A percentile compares a stretch with the other conserved stretches of the same genome.
Evolutionary conservation across 2,329 filamentous ascomycete genomes (phyloP).

Genomic region (Fusarium irregulare): DNA sequence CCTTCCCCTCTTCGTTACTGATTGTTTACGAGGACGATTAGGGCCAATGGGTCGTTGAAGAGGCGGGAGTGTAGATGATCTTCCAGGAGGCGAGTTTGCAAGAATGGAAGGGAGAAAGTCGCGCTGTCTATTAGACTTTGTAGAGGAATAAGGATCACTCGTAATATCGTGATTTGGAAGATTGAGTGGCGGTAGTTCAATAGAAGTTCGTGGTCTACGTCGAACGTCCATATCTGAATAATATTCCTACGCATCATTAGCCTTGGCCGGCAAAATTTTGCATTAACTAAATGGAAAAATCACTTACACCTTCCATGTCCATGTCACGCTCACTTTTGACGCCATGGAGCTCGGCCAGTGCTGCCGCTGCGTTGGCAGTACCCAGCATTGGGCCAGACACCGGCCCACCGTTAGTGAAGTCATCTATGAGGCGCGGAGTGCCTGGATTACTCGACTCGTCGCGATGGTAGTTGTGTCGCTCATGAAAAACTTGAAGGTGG

Average conservation of each 20-base stretch:
- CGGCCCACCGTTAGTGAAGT: constrained; percentile 65
- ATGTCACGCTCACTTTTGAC: constrained; percentile 81
- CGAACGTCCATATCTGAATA: constrained; percentile 77
- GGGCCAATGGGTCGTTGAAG: constrained; percentile 79
- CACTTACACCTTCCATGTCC: constrained; percentile 80
- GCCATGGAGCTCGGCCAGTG: constrained; percentile 83
- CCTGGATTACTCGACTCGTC: constrained; percentile 75
- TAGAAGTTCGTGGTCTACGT: constrained; percentile 72
- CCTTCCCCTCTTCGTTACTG: constrained; percentile 81
- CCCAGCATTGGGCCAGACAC: constrained; percentile 58
- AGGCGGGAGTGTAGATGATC: constrained; percentile 88
- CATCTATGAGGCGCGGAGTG: constrained; percentile 76
- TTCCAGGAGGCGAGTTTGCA: constrained; percentile 82
- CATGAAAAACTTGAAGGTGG: constrained; percentile 46
- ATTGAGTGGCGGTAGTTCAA: constrained; percentile 79
- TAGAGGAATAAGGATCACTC: constrained; percentile 77
- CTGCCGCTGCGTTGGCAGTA: constrained; percentile 81
- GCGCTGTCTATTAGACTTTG: constrained; percentile 70
- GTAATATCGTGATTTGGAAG: constrained; percentile 69
- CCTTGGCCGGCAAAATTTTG: constrained; percentile 19
- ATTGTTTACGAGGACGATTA: constrained; percentile 83
- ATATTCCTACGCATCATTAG: constrained; percentile 64
- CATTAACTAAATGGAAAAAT: constrained; percentile 44
- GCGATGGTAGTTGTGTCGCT: constrained; percentile 70
- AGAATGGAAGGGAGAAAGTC: constrained; percentile 87